A percentile compares a stretch with the other conserved stretches of the same genome.
Conservation (phyloP, 2,329 filamentous ascomycete species). For the Spiromastix sp. region DNA sequence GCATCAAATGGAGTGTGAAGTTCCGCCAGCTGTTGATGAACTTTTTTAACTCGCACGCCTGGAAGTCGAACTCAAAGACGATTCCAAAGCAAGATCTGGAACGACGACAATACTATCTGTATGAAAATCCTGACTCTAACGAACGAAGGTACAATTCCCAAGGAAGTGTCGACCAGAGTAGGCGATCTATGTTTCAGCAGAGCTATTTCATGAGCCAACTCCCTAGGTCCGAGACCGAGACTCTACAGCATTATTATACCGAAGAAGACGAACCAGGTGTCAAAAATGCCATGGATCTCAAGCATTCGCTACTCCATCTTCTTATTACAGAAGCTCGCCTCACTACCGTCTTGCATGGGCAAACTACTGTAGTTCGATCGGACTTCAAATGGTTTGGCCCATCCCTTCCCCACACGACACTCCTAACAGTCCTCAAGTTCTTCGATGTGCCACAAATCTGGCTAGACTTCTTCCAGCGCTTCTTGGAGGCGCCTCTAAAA, state of each 20-base stretch:
- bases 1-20: slow-evolving; percentile 40
- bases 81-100: slow-evolving; percentile 29
- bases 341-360: slow-evolving; percentile 36
- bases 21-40: slow-evolving; percentile 34
- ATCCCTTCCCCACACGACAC: slow-evolving; percentile 48
- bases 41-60: slow-evolving; percentile 30
- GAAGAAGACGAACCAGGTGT: too few species aligned
- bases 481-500: slow-evolving; percentile 49
- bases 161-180: slow-evolving; percentile 20
- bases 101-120: slow-evolving; percentile 38
- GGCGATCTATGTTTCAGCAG: slow-evolving; percentile 28
- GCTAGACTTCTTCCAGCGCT: slow-evolving; percentile 49
- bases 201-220: slow-evolving; percentile 49
- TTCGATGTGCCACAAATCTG: slow-evolving; percentile 48
- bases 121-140: slow-evolving; percentile 5
- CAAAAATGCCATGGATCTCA: slow-evolving; percentile 40
- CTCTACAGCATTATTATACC: slow-evolving; percentile 25
- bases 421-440: slow-evolving; percentile 47
- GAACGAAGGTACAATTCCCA: slow-evolving; percentile 7
- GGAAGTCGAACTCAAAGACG: slow-evolving; percentile 26
- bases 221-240: slow-evolving; percentile 30
- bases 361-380: slow-evolving; percentile 45
- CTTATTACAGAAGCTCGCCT: slow-evolving; percentile 47
- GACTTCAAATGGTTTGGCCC: slow-evolving; percentile 51
- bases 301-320: slow-evolving; percentile 48